Percentiles rank a stretch among this genome's conserved stretches.
These are phyloP conservation scores for Cantharellus cinnabarinus DNA, from an alignment of 768 basidiomycete species.

Conservation along the genomic window DNA sequence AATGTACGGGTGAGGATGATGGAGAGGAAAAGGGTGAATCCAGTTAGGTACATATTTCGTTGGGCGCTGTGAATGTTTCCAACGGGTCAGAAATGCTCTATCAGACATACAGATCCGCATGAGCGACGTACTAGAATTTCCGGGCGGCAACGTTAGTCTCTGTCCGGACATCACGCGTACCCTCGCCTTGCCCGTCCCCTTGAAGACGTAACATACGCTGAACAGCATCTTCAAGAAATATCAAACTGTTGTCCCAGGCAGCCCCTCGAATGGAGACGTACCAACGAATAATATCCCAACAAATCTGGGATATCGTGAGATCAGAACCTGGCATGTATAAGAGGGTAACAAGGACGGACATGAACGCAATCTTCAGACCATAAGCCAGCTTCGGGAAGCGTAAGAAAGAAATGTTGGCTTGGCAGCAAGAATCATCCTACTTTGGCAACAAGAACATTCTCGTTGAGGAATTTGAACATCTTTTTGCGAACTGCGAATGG, in stretches of 20 bases:
- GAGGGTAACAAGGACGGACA: constrained; percentile 31
- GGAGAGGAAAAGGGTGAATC: constrained; percentile 88
- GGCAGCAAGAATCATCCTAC: constrained; percentile 14
- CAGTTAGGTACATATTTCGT: constrained; percentile 81
- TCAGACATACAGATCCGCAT: neutral
- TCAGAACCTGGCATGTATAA: constrained; percentile 13
- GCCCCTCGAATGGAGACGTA: neutral
- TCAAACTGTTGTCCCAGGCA: neutral
- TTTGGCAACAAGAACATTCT: constrained; percentile 39
- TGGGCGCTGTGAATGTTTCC: constrained; percentile 34
- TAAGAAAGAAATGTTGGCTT: constrained; percentile 12
- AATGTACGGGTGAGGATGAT: constrained; percentile 86
- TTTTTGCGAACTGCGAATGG: constrained; percentile 41
- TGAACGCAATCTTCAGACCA: constrained; percentile 84
- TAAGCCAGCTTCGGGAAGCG: constrained; percentile 38
- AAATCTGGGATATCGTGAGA: constrained; percentile 25
- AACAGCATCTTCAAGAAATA: constrained; percentile 38
- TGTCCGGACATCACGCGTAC: constrained; percentile 45
- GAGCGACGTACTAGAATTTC: constrained; percentile 64
- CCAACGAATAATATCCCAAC: constrained; percentile 61
- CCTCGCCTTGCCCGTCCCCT: constrained; percentile 22
- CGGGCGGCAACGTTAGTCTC: constrained; percentile 83
- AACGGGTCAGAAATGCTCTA: neutral
- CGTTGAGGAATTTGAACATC: constrained; percentile 18
- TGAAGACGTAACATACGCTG: constrained; percentile 84